Evolutionary conservation across 805 yeast genomes (phyloP), one percentile per base, ranked within the genome.

Genomic region (Metschnikowia noctiluminum): DNA sequence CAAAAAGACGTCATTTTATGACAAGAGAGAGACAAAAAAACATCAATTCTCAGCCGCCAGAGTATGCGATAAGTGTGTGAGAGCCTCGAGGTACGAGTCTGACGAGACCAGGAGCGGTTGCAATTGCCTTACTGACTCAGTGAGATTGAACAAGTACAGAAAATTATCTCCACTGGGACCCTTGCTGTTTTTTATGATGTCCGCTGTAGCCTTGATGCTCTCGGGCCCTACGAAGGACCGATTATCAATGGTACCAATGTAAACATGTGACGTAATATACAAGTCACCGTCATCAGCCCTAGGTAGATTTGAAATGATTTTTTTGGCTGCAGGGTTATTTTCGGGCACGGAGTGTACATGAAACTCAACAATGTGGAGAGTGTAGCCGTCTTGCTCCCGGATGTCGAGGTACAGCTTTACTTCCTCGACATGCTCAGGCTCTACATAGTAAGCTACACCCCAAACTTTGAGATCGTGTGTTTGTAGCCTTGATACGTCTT

Each of bases 381-480:
- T 73, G 64, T 91, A 91, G 0, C 97, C 98, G 60, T 89, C 90
- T 63, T 89, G 90, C 58, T 91, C 98, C 47, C 98, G 73, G 12
- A 80, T 75, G 57, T 91, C 96, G 43, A 91, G 72, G 56, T 89
- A 85, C 13, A 78, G 83, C 31, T 73, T 71, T 14, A 89, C 94
- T 49, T 78, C 77, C 6, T 65, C 63, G 0, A 85, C 90, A 44
- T 78, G 62, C 45, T 80, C 79, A 0, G 89, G 78, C 4, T 84
- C 84, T 7, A 91, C 85, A 57, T 85, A 84, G 66, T 89, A 91
- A 0, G 94, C 95, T 42, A 88, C 87, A 0, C 95, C 96, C 82
- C 87, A 80, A 0, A 87, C 84, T 43, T 64, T 70, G 50, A 83
- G 62, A 48, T 79, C 79, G 6, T 76, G 73, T 28, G 61, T 63